Conservation (phyloP, 73 alveolate genomes). For the Uronychia setigera region DNA sequence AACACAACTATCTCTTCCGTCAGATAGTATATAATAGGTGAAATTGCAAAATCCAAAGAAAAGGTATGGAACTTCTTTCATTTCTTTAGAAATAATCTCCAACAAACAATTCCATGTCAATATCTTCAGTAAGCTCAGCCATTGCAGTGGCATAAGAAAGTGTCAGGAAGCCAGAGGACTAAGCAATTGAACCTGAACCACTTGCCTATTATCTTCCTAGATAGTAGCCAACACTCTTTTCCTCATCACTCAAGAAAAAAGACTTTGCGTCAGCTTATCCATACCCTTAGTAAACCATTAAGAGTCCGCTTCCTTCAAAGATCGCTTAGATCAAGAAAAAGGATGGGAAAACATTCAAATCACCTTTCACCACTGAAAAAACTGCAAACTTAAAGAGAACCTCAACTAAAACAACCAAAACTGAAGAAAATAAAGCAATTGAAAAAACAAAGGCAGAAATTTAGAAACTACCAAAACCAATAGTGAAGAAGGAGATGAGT, state of each 20-base stretch:
- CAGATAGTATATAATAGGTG: not conserved
- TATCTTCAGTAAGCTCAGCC: not conserved
- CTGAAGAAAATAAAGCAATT: not conserved
- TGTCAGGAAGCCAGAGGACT: not conserved
- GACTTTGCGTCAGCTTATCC: not conserved
- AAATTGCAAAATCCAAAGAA: not conserved
- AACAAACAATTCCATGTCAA: not conserved
- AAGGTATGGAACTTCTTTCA: not conserved
- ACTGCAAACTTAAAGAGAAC: no score
- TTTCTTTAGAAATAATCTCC: not conserved
- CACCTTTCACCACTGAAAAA: not conserved
- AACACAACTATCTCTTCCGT: not conserved
- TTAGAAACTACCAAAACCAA: not conserved
- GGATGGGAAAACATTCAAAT: not conserved
- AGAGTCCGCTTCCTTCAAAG: not conserved
- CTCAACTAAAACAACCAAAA: no score
- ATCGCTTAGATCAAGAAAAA: no score
- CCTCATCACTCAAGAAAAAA: not conserved
- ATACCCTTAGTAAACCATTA: not conserved
- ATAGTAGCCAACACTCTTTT: not conserved
- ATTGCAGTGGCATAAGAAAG: not conserved
- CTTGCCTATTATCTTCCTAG: not conserved
- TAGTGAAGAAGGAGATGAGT: not conserved
- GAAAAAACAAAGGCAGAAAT: not conserved
- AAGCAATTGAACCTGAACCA: not conserved